Conservation (phyloP, 2,329 filamentous ascomycete species). For the Clonostachys sp. region DNA sequence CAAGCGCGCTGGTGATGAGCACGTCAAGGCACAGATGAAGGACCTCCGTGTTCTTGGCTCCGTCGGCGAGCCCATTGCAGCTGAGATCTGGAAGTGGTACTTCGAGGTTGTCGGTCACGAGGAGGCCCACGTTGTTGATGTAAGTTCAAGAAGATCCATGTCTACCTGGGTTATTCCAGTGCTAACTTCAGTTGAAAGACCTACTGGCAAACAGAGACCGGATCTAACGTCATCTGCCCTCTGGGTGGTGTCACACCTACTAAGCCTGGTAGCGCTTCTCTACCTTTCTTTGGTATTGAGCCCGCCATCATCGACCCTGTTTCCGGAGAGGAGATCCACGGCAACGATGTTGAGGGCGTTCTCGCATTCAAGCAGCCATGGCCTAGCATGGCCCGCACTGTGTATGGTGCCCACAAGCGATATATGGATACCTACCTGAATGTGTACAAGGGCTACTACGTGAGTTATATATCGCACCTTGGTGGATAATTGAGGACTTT, state of each 20-base stretch:
- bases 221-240: constrained; percentile 92
- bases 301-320: constrained; percentile 96
- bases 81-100: constrained; percentile 99
- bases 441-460: constrained; percentile 97
- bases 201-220: constrained; percentile 99
- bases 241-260: constrained; percentile 91
- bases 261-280: constrained; percentile 91
- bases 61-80: constrained; percentile 94
- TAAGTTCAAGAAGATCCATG: constrained; percentile 46
- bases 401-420: constrained; percentile 95
- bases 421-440: constrained; percentile 99
- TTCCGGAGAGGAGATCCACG: constrained; percentile 85
- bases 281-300: constrained; percentile 98
- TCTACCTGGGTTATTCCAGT: too few relatives aligned
- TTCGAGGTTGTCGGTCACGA: constrained; percentile 92
- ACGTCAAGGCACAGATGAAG: constrained; percentile 86
- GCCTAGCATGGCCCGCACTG: constrained; percentile 97
- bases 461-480: constrained; percentile 42
- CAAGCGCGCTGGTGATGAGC: constrained; percentile 92
- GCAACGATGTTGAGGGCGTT: constrained; percentile 96
- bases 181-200: constrained; percentile 52
- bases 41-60: constrained; percentile 86
- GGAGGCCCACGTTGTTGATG: constrained; percentile 89
- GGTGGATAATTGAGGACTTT: neutral
- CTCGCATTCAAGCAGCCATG: constrained; percentile 96